Base-by-base conservation (phyloP, 768 basidiomycete genomes). In the Galerina sulciceps region DNA sequence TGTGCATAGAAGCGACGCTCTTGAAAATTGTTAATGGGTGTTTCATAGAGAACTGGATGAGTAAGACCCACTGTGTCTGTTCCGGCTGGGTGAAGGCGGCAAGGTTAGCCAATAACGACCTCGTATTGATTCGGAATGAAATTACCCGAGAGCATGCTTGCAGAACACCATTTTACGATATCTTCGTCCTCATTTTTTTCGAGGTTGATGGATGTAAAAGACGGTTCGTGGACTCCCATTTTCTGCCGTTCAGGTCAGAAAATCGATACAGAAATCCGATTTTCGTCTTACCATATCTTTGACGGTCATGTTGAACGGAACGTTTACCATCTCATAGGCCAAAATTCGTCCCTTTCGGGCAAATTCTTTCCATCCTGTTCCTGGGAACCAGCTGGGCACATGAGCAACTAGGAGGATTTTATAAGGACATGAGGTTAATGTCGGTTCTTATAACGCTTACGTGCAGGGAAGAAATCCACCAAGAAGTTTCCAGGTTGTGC, bases 351-450 rank as follows among this genome's bases (percentile, higher is more conserved):
- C 74, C 17, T 65, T 37, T 22, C 69, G 65, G 1, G 80, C 80
- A 45, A 69, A 72, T 37, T 67, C 71, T 59, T 81, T 71, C 64
- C 81, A 83, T 20, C 72, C 74, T 6, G 78, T 75, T 0, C 82
- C 82, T 22, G 81, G 81, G 6, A 81, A 36, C 80, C 81, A 83
- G 11, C 49, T 38, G 0, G 74, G 75, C 1, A 75, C 55, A 26
- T 73, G 61, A 62, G 63, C 34, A 74, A 62, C 64, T 34, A 52
- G 45, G 35, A n/a, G 34, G 47, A 55, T 54, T 46, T 58, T 41
- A 4, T 26, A 44, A 4, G 15, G 40, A 52, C 23, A 23, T 10
- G 18, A 23, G 13, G 4, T 17, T 35, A 38, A 15, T 4, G 36
- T 15, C 36, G 22, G 8, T 20, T 54, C 1, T 42, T 22, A 34